Conservation (phyloP, 768 basidiomycete species). For the Paxillus ammoniavirescens region DNA sequence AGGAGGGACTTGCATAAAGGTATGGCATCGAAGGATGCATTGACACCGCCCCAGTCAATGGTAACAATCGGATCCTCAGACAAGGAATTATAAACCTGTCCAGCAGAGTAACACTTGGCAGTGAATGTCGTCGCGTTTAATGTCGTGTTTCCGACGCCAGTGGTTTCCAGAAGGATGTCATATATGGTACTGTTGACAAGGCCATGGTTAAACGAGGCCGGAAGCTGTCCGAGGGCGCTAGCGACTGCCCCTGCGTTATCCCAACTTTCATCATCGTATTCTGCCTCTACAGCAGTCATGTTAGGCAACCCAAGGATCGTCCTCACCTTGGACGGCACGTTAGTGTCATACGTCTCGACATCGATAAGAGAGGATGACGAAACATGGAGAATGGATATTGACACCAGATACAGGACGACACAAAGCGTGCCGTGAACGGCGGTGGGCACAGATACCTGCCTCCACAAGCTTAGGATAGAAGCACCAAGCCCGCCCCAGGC, state of each 20-base stretch:
- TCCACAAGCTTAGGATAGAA: slow-evolving; percentile 5
- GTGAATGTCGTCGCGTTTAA: slow-evolving; percentile 14
- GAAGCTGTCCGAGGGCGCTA: background rate
- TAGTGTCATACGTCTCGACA: background rate
- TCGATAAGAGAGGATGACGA: slow-evolving; percentile 8
- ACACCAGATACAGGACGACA: slow-evolving; percentile 6
- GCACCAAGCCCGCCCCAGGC: slow-evolving; percentile 14
- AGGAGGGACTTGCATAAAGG: background rate
- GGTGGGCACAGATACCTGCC: slow-evolving; percentile 3
- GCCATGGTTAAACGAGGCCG: background rate
- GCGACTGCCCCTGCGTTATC: background rate
- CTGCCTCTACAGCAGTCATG: background rate
- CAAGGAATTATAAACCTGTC: background rate
- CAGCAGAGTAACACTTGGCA: slow-evolving; percentile 3
- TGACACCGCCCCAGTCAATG: background rate
- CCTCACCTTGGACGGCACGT: background rate
- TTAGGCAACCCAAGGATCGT: background rate
- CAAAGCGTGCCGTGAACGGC: slow-evolving; percentile 3
- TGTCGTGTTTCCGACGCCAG: slow-evolving; percentile 8
- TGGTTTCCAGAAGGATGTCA: slow-evolving; percentile 7
- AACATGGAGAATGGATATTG: slow-evolving; percentile 9
- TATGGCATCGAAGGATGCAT: background rate
- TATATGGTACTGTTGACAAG: slow-evolving; percentile 11
- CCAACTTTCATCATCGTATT: background rate
- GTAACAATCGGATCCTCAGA: background rate